phyloP scores from a whole-genome alignment of 192 early-diverging fungal genomes.

The Borealophlyctis nickersoniae region DNA sequence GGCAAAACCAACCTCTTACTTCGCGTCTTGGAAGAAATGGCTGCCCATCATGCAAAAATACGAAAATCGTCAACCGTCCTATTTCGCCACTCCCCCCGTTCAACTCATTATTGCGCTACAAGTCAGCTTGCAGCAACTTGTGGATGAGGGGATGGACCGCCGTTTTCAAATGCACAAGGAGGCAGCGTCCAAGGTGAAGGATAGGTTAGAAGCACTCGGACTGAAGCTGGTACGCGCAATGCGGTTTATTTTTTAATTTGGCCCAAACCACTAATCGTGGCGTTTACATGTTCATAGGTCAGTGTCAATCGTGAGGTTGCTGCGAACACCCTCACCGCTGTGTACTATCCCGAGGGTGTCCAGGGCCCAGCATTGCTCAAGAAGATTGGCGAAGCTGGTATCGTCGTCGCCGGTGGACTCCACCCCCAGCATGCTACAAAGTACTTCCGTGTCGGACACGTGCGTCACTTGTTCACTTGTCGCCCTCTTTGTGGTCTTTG shows the following conservation, averaged over 20 bases:
- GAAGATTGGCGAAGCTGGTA: constrained; percentile 71
- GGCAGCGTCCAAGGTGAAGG: constrained; percentile 71
- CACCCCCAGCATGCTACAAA: constrained; percentile 73
- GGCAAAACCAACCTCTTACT: constrained; percentile 83
- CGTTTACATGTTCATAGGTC: constrained; percentile 19
- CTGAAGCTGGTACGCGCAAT: constrained; percentile 69
- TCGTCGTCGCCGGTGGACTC: constrained; percentile 91
- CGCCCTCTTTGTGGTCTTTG: neutral
- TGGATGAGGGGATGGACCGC: constrained; percentile 64
- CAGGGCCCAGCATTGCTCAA: constrained; percentile 72
- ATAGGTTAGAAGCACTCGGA: constrained; percentile 63
- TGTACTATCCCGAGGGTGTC: constrained; percentile 83
- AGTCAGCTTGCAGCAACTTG: constrained; percentile 75
- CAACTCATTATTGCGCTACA: constrained; percentile 88
- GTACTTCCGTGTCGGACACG: constrained; percentile 89
- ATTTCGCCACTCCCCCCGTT: constrained; percentile 97
- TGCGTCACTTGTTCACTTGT: constrained; percentile 4
- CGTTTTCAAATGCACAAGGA: constrained; percentile 77
- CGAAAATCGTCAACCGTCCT: constrained; percentile 84
- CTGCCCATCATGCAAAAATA: constrained; percentile 96
- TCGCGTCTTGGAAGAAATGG: constrained; percentile 90
- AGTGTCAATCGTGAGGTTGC: constrained; percentile 40
- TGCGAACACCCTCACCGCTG: constrained; percentile 48
- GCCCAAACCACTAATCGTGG: neutral
- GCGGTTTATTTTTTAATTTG: too few species aligned